Evolutionary conservation across 768 basidiomycete genomes (phyloP), one percentile per base, ranked within the genome.

Genomic region (Rhizopogon salebrosus): DNA sequence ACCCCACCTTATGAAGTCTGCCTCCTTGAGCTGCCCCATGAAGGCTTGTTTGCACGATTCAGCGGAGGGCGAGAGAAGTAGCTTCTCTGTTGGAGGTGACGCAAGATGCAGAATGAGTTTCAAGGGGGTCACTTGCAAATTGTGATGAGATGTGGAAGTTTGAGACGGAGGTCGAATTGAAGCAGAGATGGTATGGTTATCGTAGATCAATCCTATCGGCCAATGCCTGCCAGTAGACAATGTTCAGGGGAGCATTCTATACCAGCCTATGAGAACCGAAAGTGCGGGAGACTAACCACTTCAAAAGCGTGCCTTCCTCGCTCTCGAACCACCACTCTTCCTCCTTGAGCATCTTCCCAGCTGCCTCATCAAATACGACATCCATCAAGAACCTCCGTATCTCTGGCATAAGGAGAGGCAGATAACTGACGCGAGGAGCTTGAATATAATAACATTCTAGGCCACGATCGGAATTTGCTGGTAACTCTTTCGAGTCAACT

Each of bases 271-370:
- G n/a, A 27, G 45, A 24, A 23, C 41, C 48, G 51, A 14, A 41
- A 51, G 29, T 34, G 29, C 24, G 14, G 52, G 49, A 36, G 46
- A 76, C 83, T 56, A 53, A 95, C 95, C 95, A 98, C 72, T 93
- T 92, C 61, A 95, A 77, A 45, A 89, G 64, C 6, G 78, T 80
- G 27, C 91, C 90, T 58, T 84, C 87, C 49, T 89, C 88, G 56
- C 85, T 88, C 70, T 97, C 93, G 67, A 99, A 97, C 97, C 95
- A 98, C 90, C 95, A 93, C 49, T 95, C 89, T 53, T 91, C 89
- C 58, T 94, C 91, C 63, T 88, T 89, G 54, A 95, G 70, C 9
- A 76, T 61, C 55, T 84, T 85, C 4, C 84, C 83, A 27, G 87
- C 85, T 34, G 81, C 78, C 62, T 95, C 93, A 64, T 97, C 92